phyloP scores from a whole-genome alignment of 495 filamentous ascomycete genomes.

The Aspergillus sparsus region DNA sequence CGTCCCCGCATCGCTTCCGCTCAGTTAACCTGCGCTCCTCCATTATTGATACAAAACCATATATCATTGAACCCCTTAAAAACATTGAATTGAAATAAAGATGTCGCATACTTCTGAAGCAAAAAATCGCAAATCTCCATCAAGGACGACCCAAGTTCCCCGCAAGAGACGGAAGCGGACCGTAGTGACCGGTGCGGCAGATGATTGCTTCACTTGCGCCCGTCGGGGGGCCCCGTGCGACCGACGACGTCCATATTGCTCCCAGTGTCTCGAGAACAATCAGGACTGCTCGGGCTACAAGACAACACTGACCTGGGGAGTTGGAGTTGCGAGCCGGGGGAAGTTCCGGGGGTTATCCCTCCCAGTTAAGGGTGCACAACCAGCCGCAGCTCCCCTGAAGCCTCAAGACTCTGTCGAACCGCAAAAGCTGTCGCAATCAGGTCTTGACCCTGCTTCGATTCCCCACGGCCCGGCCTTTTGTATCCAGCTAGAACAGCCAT shows the following conservation, averaged over 20 bases:
- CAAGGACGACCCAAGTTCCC: constrained; percentile 31
- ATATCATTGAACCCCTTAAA: constrained; percentile 1
- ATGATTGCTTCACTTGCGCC: constrained; percentile 94
- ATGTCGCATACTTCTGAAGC: constrained; percentile 32
- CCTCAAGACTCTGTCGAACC: constrained; percentile 9
- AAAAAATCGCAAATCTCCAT: constrained; percentile 32
- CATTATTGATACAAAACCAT: constrained; percentile 6
- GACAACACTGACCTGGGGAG: constrained; percentile 95
- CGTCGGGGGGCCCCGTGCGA: constrained; percentile 85
- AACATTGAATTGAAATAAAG: not conserved
- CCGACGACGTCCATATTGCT: constrained; percentile 90
- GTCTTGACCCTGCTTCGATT: not conserved
- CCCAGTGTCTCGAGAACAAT: constrained; percentile 86
- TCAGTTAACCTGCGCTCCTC: constrained; percentile 8
- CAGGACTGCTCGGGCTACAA: constrained; percentile 97
- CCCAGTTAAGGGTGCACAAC: constrained; percentile 60
- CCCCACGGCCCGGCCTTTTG: not conserved
- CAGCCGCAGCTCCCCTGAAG: constrained; percentile 22
- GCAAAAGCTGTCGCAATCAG: not conserved
- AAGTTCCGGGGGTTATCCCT: constrained; percentile 89
- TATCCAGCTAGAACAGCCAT: not conserved
- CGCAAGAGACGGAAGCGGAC: constrained; percentile 87
- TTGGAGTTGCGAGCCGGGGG: constrained; percentile 93
- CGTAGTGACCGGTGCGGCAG: constrained; percentile 82
- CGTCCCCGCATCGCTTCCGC: constrained; percentile 21